Evolutionary conservation across 1,284 basidiomycete genomes (phyloP), one percentile per base, ranked within the genome.

Genomic region (Ustilago trichophora): DNA sequence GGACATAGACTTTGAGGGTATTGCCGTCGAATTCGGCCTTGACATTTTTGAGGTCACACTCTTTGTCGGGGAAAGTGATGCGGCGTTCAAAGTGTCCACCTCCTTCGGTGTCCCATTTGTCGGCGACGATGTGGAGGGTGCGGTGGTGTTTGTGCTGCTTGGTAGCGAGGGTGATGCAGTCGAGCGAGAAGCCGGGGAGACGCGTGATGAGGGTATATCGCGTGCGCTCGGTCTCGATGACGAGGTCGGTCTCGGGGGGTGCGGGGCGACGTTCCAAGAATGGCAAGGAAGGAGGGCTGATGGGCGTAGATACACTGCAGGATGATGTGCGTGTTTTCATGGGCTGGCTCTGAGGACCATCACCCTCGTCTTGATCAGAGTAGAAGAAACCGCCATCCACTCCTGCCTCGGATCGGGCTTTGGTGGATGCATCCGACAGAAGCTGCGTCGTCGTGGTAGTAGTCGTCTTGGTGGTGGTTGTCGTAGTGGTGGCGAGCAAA

Each of bases 71-170:
- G 35, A 80, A 80, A 0, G 66, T 76, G 37, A 80, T 65, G 29
- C 76, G 65, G 9, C 77, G 62, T 43, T 80, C 77, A 52, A 80
- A 76, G 38, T 73, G 72, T 6, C 74, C 77, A n/a, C 63, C 64
- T 2, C 51, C 46, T 8, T 71, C 75, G 2, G 63, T 48, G 25
- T 72, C 72, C 62, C 67, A 78, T 52, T 70, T 75, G 66, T 76
- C 77, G 3, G 77, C 77, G 2, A 77, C 66, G 33, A 80, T 71
- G 40, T 77, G 69, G 38, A 80, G 46, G 11, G 76, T 79, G 24
- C 72, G 69, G 16, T 75, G 65, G 18, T 72, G 57, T 33, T 56
- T 52, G 42, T 69, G 62, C 10, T 70, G 73, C 46, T 80, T 78
- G 31, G 74, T 77, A 0, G 73, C 72, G 9, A 80, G 54, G n/a